Percentiles rank a stretch among this genome's conserved stretches.
These are phyloP conservation scores for Pseudopyricularia javanii DNA, from an alignment of 2,329 filamentous ascomycete species.

Conservation along the genomic window DNA sequence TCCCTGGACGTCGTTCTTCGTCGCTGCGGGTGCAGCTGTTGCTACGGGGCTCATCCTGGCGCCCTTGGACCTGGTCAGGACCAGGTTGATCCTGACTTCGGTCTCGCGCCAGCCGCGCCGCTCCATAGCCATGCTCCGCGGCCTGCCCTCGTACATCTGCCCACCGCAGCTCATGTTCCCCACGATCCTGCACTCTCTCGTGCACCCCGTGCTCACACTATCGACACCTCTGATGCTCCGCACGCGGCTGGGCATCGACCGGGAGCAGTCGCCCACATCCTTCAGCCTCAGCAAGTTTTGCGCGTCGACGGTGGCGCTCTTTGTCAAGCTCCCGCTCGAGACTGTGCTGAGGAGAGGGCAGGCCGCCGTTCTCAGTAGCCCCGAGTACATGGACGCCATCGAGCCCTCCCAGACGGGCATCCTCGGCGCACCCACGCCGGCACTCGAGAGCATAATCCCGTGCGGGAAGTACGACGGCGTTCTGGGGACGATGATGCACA, in stretches of 20 bases:
- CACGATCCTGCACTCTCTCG: constrained; percentile 74
- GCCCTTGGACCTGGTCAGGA: constrained; percentile 82
- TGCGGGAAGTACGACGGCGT: constrained; percentile 75
- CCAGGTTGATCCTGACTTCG: constrained; percentile 75
- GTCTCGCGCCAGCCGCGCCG: constrained; percentile 63
- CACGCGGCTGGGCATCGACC: constrained; percentile 73
- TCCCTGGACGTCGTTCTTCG: constrained; percentile 67
- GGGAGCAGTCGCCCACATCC: constrained; percentile 63
- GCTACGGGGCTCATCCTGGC: constrained; percentile 71
- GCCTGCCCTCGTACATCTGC: constrained; percentile 67
- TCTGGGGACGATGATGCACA: constrained; percentile 81
- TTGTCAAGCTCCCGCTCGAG: constrained; percentile 80
- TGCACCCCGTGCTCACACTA: constrained; percentile 72
- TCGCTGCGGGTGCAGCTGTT: constrained; percentile 52
- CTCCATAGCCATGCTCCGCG: constrained; percentile 64
- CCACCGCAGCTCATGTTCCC: constrained; percentile 61
- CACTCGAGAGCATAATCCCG: constrained; percentile 65
- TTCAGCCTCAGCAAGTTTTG: constrained; percentile 78
- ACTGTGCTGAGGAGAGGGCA: constrained; percentile 85
- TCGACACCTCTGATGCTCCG: constrained; percentile 78
- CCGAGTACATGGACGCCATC: constrained; percentile 36
- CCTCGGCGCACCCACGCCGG: neutral
- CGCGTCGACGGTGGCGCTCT: constrained; percentile 66
- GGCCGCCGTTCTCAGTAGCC: constrained; percentile 54
- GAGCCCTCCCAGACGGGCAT: constrained; percentile 13